phyloP scores from a whole-genome alignment of 2,329 filamentous ascomycete species.

The Paecilomyces sp. region DNA sequence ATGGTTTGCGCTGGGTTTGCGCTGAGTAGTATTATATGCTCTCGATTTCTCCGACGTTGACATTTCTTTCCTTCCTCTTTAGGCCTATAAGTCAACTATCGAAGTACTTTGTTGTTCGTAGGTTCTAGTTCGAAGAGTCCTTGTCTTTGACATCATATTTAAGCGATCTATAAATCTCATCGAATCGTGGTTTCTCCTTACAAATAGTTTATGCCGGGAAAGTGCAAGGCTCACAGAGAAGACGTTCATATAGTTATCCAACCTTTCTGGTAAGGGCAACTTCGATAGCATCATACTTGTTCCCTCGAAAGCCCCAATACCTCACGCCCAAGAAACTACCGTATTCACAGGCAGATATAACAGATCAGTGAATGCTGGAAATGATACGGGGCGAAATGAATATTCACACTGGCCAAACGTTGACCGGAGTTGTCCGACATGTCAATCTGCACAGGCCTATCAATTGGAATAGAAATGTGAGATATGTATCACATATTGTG shows the following conservation, averaged over 20 bases:
- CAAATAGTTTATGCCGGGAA: background rate
- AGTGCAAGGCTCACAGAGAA: background rate
- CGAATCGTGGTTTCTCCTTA: background rate
- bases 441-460: background rate
- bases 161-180: background rate
- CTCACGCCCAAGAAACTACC: background rate
- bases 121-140: background rate
- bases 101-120: background rate
- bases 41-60: background rate
- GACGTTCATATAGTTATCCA: too few relatives aligned
- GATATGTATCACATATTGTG: background rate
- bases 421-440: background rate
- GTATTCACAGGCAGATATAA: background rate
- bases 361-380: background rate
- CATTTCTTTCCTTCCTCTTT: background rate
- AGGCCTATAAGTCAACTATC: background rate
- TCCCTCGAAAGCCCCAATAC: background rate
- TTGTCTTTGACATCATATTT: background rate
- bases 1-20: background rate
- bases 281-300: too few relatives aligned
- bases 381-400: background rate
- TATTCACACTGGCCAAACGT: background rate
- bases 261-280: too few relatives aligned
- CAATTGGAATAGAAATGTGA: background rate
- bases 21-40: background rate